Conservation (phyloP, 2,329 filamentous ascomycete genomes). For the Pyricularia grisea region DNA sequence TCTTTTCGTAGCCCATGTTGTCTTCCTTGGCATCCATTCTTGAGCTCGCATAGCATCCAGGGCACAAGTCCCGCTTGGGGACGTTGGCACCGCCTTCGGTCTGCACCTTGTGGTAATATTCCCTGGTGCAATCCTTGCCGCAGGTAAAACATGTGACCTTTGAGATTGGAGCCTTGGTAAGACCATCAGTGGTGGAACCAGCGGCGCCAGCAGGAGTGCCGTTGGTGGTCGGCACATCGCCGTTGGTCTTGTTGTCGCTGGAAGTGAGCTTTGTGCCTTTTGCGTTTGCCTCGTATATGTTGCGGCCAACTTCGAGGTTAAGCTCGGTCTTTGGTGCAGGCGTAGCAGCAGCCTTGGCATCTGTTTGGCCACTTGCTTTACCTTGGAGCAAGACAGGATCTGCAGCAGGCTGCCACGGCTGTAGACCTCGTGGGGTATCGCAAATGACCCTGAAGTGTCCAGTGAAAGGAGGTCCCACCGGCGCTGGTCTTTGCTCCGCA, state of each 20-base stretch:
- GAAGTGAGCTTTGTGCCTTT: slow-evolving; percentile 66
- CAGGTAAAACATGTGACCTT: slow-evolving; percentile 83
- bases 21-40: slow-evolving; percentile 73
- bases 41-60: slow-evolving; percentile 79
- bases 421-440: slow-evolving; percentile 88
- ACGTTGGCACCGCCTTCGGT: slow-evolving; percentile 39
- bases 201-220: slow-evolving; percentile 35
- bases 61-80: slow-evolving; percentile 79
- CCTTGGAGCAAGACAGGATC: slow-evolving; percentile 58
- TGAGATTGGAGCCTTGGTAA: slow-evolving; percentile 55
- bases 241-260: slow-evolving; percentile 60
- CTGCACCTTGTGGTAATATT: slow-evolving; percentile 51
- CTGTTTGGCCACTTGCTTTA: slow-evolving; percentile 57
- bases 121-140: slow-evolving; percentile 72
- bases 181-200: slow-evolving; percentile 40
- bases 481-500: slow-evolving; percentile 87
- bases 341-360: slow-evolving; percentile 58
- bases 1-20: slow-evolving; percentile 73
- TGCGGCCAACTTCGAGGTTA: slow-evolving; percentile 87
- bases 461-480: slow-evolving; percentile 92
- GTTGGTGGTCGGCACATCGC: slow-evolving; percentile 60
- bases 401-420: slow-evolving; percentile 87
- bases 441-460: slow-evolving; percentile 95
- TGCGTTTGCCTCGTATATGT: slow-evolving; percentile 88
- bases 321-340: slow-evolving; percentile 67